Percentiles rank a stretch among this genome's conserved stretches.
phyloP scores from a whole-genome alignment of 2,329 filamentous ascomycete genomes.

The Paracoccidioides lutzii region DNA sequence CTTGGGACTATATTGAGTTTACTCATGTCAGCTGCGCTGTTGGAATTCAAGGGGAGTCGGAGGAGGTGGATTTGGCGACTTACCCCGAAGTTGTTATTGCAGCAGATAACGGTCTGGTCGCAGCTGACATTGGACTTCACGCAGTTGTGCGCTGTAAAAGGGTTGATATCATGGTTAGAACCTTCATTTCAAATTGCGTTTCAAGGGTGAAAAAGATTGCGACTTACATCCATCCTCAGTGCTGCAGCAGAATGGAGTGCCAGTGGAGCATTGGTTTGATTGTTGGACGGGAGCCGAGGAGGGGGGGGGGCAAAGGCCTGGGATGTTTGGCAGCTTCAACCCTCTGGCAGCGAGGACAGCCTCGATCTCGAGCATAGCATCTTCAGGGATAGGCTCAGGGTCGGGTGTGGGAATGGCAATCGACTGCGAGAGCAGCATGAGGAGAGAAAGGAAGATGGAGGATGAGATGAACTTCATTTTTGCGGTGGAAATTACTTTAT shows the following conservation, averaged over 20 bases:
- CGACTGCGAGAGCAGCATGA: constrained; percentile 7
- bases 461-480: constrained; percentile 8
- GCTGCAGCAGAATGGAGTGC: constrained; percentile 8
- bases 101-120: constrained; percentile 9
- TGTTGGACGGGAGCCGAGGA: not conserved
- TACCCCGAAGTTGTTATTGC: constrained; percentile 10
- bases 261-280: constrained; percentile 8
- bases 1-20: constrained; percentile 6
- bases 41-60: not conserved
- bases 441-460: constrained; percentile 7
- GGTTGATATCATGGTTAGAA: not conserved
- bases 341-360: not conserved
- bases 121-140: constrained; percentile 6
- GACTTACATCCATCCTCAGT: constrained; percentile 7
- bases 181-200: not conserved
- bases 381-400: not conserved
- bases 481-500: not conserved
- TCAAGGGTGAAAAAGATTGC: no score
- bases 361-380: not conserved
- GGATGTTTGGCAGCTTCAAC: not conserved
- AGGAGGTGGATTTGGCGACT: not conserved
- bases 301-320: not conserved
- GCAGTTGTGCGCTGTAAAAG: constrained; percentile 7
- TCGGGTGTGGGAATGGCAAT: constrained; percentile 8
- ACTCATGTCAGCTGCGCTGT: not conserved